Evolutionary conservation across 2,329 filamentous ascomycete species (phyloP), one percentile per base, ranked within the genome.

Genomic region (Fragosphaeria purpurea): DNA sequence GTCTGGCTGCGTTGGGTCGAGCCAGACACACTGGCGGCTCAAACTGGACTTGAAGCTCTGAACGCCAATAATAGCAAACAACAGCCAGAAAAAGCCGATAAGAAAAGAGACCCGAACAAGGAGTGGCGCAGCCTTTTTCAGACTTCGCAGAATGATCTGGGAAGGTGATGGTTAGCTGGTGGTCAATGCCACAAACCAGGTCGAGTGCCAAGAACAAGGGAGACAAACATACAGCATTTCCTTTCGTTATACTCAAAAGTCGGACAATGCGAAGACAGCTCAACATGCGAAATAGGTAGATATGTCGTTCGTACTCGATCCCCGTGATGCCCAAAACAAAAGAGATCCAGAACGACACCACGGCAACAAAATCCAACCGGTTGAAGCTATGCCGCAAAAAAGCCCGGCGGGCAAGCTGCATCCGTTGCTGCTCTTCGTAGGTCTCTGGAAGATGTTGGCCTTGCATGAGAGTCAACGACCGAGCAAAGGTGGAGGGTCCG

Each of bases 331-430:
- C 79, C 47, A 98, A 73, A 9, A 80, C 65, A 60, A 97, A 93
- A 1, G 88, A 84, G 51, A 95, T 84, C 93, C 93, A 98, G 67
- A 89, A 98, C 0, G 91, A 85, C n/a, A 93, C 75, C 7, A 98
- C 86, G 2, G 93, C 94, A 48, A 98, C 73, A 65, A 97, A 96
- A 64, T 98, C 93, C 9, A 97, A 76, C 48, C 93, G 81, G 63
- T 97, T 97, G 70, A 98, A 98, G 1, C 88, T 90, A 66, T 98
- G 93, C 12, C 93, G 82, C 50, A 98, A 70, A 65, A 96, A 97
- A 1, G 93, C 94, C 55, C 93, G 81, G 48, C 93, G 84, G 12
- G 94, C 91, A 50, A 98, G 76, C 56, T 95, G 85, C 58, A 85
- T 77, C 54, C 91, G 83, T 64, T 93, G 88, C 58, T 90, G 86